A percentile compares a stretch with the other conserved stretches of the same genome.
These are phyloP conservation scores for Thelephora aurantiotincta DNA, from an alignment of 768 basidiomycete genomes.

Conservation along the genomic window DNA sequence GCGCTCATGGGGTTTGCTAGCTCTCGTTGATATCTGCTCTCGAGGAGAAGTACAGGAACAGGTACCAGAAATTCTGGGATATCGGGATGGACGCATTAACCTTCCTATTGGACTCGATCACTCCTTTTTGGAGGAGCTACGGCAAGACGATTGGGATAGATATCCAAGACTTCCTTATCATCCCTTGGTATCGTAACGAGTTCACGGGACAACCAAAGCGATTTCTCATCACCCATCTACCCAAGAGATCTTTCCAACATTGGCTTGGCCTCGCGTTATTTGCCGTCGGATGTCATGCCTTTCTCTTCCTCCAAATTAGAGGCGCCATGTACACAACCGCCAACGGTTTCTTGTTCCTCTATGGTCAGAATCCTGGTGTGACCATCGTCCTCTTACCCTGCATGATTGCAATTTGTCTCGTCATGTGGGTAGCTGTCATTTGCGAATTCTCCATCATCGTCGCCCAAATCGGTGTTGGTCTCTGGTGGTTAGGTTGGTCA, in stretches of 20 bases:
- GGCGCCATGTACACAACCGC: constrained; percentile 40
- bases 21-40: constrained; percentile 55
- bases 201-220: constrained; percentile 66
- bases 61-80: constrained; percentile 74
- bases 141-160: constrained; percentile 75
- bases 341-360: constrained; percentile 35
- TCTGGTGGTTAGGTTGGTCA: constrained; percentile 71
- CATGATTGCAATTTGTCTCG: constrained; percentile 47
- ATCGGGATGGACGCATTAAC: constrained; percentile 68
- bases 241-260: constrained; percentile 49
- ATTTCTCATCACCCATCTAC: constrained; percentile 44
- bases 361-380: constrained; percentile 45
- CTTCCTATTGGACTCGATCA: constrained; percentile 58
- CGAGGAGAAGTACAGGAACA: constrained; percentile 69
- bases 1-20: constrained; percentile 20
- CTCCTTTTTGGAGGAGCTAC: constrained; percentile 72
- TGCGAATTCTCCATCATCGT: constrained; percentile 43
- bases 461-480: constrained; percentile 40
- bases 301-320: constrained; percentile 41
- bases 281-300: constrained; percentile 28
- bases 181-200: constrained; percentile 73
- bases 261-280: constrained; percentile 51
- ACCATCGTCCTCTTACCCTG: constrained; percentile 51
- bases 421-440: constrained; percentile 56
- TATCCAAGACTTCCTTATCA: constrained; percentile 66